These are phyloP conservation scores for Pouteria campechiana DNA, from an alignment of 179 eudicot genomes.

Conservation along the genomic window DNA sequence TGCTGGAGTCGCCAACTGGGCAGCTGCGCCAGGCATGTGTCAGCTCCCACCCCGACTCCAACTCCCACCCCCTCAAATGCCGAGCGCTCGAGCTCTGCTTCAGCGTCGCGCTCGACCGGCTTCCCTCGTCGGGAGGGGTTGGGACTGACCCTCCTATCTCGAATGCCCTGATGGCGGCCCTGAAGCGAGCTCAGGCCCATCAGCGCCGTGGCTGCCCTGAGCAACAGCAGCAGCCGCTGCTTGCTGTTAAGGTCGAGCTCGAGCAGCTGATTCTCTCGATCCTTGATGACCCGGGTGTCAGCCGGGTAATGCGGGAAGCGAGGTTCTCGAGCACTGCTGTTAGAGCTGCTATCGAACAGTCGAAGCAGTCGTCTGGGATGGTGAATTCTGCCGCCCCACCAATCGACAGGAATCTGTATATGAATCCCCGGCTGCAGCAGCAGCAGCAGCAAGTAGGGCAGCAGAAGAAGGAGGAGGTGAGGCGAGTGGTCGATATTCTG, in stretches of 20 bases:
- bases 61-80: conserved; percentile 83
- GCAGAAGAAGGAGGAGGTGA: conserved; percentile 38
- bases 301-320: conserved; percentile 78
- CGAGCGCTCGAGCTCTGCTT: conserved; percentile 75
- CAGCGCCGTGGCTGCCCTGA: conserved; percentile 79
- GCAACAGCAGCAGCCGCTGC: conserved; percentile 68
- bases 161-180: conserved; percentile 72
- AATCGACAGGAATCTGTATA: conserved; percentile 34
- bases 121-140: conserved; percentile 28
- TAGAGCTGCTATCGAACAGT: conserved; percentile 62
- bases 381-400: conserved; percentile 3
- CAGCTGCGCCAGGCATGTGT: conserved; percentile 64
- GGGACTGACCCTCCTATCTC: conserved; percentile 49
- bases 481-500: conserved; percentile 41
- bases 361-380: conserved; percentile 15
- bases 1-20: conserved; percentile 46
- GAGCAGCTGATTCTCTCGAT: conserved; percentile 66
- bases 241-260: conserved; percentile 78
- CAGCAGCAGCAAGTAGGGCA: conserved; percentile 9
- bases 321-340: conserved; percentile 81
- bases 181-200: conserved; percentile 75
- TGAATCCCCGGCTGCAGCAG: conserved; percentile 49
- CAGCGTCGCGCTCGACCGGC: conserved; percentile 70
- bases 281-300: conserved; percentile 74
- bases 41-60: conserved; percentile 65